These are phyloP conservation scores for Pseudopyricularia javanii DNA, from an alignment of 2,329 filamentous ascomycete species.

Conservation along the genomic window DNA sequence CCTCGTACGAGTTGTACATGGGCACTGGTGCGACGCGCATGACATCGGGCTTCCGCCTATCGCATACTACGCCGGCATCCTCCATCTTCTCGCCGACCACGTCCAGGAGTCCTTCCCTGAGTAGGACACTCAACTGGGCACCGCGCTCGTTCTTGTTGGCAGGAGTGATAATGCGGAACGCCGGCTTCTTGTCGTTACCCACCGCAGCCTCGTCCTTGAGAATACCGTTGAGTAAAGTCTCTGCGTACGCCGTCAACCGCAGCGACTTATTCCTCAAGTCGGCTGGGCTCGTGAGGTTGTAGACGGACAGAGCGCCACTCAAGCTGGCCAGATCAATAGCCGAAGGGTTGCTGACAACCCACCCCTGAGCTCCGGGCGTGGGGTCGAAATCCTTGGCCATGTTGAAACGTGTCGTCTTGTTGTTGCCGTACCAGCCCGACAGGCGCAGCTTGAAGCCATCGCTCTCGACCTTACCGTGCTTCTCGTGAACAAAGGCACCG, in stretches of 20 bases:
- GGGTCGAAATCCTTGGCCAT: slow-evolving; percentile 77
- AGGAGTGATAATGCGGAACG: slow-evolving; percentile 59
- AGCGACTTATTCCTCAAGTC: slow-evolving; percentile 60
- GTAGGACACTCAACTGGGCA: slow-evolving; percentile 64
- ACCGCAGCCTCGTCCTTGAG: slow-evolving; percentile 18
- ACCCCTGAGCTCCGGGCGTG: slow-evolving; percentile 66
- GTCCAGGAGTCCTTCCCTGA: slow-evolving; percentile 60
- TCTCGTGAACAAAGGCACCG: slow-evolving; percentile 69
- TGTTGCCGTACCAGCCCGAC: slow-evolving; percentile 78
- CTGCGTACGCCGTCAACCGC: slow-evolving; percentile 63
- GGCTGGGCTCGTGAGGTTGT: slow-evolving; percentile 57
- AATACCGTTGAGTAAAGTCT: slow-evolving; percentile 46
- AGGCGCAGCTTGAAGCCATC: slow-evolving; percentile 52
- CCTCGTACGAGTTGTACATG: slow-evolving; percentile 69
- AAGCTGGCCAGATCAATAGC: slow-evolving; percentile 69
- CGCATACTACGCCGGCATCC: slow-evolving; percentile 59
- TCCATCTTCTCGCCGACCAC: slow-evolving; percentile 50
- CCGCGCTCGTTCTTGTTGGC: slow-evolving; percentile 55
- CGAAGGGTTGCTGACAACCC: slow-evolving; percentile 75
- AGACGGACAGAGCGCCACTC: slow-evolving; percentile 60
- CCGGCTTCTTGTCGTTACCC: slow-evolving; percentile 13
- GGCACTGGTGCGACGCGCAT: slow-evolving; percentile 75
- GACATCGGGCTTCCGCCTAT: slow-evolving; percentile 77
- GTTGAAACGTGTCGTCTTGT: slow-evolving; percentile 63
- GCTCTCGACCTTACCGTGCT: slow-evolving; percentile 44